These are phyloP conservation scores for Pseudogymnoascus sp. DNA, from an alignment of 2,329 filamentous ascomycete species.

Conservation along the genomic window DNA sequence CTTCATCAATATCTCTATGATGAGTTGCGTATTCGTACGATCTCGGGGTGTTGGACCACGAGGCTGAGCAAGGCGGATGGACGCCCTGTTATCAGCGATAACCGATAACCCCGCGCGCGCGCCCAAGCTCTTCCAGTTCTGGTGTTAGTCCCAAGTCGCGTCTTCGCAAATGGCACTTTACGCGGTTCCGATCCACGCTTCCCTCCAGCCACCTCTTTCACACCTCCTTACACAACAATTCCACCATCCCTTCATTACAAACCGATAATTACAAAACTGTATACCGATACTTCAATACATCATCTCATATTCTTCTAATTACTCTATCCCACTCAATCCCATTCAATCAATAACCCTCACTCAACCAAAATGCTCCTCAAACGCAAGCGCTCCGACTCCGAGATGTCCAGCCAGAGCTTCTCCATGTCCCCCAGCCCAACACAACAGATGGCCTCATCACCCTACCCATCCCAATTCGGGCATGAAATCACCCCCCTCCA, in stretches of 20 bases:
- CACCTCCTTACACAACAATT: not conserved
- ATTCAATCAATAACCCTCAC: not conserved
- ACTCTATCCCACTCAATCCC: not conserved
- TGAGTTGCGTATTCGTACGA: not conserved
- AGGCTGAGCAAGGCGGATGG: not conserved
- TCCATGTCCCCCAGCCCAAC: conserved; percentile 31
- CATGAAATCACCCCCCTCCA: conserved; percentile 32
- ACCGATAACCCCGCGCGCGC: conserved; percentile 3
- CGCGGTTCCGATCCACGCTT: not conserved
- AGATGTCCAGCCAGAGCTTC: conserved; percentile 39
- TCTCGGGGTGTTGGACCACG: not conserved
- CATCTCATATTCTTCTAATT: not conserved
- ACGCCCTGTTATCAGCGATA: not conserved
- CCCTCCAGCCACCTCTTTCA: conserved; percentile 1
- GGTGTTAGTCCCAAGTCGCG: conserved; percentile 2
- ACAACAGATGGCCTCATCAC: not conserved
- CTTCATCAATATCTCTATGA: not conserved
- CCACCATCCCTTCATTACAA: not conserved
- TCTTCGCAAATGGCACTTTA: conserved; percentile 6
- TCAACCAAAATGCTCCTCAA: conserved; percentile 42
- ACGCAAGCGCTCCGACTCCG: conserved; percentile 54
- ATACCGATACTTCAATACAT: not conserved
- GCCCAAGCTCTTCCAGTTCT: not conserved
- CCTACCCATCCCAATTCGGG: conserved; percentile 22
- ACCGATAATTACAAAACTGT: not conserved